Conservation (phyloP, 176 grass and related monocot species). For the Rhipidocladum racemiflorum region DNA sequence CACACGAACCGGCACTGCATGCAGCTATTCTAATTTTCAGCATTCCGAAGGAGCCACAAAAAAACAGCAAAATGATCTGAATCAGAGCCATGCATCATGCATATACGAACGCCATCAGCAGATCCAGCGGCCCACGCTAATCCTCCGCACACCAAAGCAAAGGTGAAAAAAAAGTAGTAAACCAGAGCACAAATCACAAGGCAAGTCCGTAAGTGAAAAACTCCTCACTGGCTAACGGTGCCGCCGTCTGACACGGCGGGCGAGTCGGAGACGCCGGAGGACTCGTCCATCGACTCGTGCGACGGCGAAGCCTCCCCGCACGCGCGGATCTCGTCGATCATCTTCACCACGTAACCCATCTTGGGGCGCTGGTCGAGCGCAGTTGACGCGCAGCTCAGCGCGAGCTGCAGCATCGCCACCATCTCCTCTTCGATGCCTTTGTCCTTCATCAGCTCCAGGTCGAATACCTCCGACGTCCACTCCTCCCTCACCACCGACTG, state of each 20-base stretch:
- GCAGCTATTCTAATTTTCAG: background rate
- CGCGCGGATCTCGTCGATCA: conserved; percentile 81
- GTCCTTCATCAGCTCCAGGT: conserved; percentile 97
- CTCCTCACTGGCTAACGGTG: conserved; percentile 42
- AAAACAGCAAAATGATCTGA: background rate
- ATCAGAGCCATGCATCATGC: background rate
- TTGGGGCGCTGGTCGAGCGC: conserved; percentile 82
- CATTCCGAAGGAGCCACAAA: background rate
- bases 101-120: background rate
- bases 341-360: conserved; percentile 70
- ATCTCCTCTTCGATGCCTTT: conserved; percentile 99
- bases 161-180: background rate
- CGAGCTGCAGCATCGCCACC: conserved; percentile 88
- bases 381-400: conserved; percentile 55
- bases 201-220: background rate
- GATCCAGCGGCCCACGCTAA: conserved; percentile 21
- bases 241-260: conserved; percentile 44
- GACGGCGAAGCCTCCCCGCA: conserved; percentile 57
- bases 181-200: background rate
- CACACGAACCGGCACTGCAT: background rate
- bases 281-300: conserved; percentile 71
- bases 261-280: conserved; percentile 60
- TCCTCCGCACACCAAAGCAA: background rate
- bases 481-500: conserved; percentile 95
- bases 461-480: conserved; percentile 99